Evolutionary conservation across 495 filamentous ascomycete genomes (phyloP), one percentile per base, ranked within the genome.

Genomic region (Bryoglossum gracile): DNA sequence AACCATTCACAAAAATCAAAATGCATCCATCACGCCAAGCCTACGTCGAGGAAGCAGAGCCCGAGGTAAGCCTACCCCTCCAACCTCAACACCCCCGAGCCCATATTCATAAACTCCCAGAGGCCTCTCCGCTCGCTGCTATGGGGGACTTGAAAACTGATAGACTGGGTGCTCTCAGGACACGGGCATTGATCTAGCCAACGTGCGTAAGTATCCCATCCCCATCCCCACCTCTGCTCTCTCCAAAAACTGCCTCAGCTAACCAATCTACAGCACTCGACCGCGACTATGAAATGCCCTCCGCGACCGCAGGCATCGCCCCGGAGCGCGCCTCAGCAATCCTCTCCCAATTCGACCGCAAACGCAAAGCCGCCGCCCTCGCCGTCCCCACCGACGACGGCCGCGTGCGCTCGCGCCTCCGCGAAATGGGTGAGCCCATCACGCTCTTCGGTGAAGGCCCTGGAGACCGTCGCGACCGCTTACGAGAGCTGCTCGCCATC

Each of bases 331-430:
- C 91, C 11, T 91, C 88, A 8, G 88, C 89, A 1, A 83, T 98
- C 43, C 70, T 94, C 4, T 83, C 81, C 19, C 92, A 98, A 60
- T 91, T 98, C 63, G 81, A 87, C 48, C 83, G 91, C 13, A 94
- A 92, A 66, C 78, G 89, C 53, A 75, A 85, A 60, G 90, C 88
- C 4, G 90, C 90, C 8, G 83, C 85, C 10, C 89, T 96, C 57
- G 82, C 83, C n/a, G 94, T 99, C 3, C 92, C 92, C 3, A 99
- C 92, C 43, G 89, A 95, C 57, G 94, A 99, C 71, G 84, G 75
- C 22, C 81, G 84, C 53, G 90, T 99, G 28, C 84, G 89, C 32
- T 69, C 77, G 19, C 80, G 80, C 28, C 69, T 97, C 43, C 83
- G 94, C 56, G 83, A 90, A 56, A 72, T 95, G 28, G 86, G 85